Conservation (phyloP, 345 rosid species). For the Carallia brachiata region DNA sequence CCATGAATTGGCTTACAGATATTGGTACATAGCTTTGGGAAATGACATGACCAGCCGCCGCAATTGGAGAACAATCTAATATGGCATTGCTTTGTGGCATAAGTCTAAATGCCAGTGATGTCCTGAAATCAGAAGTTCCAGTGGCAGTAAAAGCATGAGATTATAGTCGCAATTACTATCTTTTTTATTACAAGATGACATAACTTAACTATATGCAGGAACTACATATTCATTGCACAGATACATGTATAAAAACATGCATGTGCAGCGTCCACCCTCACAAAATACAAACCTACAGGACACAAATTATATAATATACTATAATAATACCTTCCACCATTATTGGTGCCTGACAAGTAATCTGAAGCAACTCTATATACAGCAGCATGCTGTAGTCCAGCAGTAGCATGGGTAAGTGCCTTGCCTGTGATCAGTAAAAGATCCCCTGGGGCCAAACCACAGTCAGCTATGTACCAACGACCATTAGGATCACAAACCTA, state of each 20-base stretch:
- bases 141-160: neutral
- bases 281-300: no score
- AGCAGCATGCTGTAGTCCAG: conserved; percentile 92
- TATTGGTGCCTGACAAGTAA: conserved; percentile 41
- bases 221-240: no score
- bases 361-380: conserved; percentile 63
- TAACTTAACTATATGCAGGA: no score
- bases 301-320: no score
- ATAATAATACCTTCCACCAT: conserved; percentile 66
- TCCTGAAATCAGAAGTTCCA: conserved; percentile 44
- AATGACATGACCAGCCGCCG: conserved; percentile 94
- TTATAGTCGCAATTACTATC: neutral
- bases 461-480: conserved; percentile 94
- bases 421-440: conserved; percentile 84
- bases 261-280: no score
- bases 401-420: conserved; percentile 92
- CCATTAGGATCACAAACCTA: conserved; percentile 98
- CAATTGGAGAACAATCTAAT: conserved; percentile 92
- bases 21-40: conserved; percentile 89
- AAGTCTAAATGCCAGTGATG: conserved; percentile 82
- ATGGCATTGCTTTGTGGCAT: conserved; percentile 95
- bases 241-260: no score
- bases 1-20: conserved; percentile 98
- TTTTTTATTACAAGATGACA: no score
- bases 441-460: conserved; percentile 66